Conservation (phyloP, 1,284 basidiomycete species). For the Malassezia caprae region DNA sequence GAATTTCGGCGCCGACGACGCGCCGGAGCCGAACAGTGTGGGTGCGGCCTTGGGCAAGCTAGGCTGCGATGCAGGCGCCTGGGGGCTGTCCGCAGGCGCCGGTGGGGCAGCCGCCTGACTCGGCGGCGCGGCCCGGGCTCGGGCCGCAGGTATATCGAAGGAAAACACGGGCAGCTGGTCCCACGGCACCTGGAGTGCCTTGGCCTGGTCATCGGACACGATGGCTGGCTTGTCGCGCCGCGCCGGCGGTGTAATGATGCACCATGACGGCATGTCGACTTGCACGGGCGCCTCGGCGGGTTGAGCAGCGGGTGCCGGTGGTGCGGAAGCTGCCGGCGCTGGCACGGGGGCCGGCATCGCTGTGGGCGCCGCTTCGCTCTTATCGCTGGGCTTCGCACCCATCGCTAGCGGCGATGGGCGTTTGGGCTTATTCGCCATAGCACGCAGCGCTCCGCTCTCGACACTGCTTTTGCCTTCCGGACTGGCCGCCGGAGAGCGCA, state of each 20-base stretch:
- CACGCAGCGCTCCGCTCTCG: not conserved
- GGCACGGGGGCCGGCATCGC: not conserved
- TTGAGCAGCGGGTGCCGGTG: not conserved
- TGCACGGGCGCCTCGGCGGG: not conserved
- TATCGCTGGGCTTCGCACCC: not conserved
- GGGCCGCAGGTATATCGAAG: not conserved
- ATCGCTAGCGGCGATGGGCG: constrained; percentile 13
- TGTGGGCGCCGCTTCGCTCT: not conserved
- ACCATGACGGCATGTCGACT: not conserved
- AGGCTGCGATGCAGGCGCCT: too few relatives aligned
- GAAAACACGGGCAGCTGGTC: constrained; percentile 7
- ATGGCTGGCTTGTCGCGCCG: not conserved
- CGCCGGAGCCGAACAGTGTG: not conserved
- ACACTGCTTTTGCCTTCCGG: not conserved
- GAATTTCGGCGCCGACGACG: not conserved
- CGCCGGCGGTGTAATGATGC: not conserved
- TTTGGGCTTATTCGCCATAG: constrained; percentile 13
- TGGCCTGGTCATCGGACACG: not conserved
- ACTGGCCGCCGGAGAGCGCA: not conserved
- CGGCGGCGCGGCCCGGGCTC: not conserved
- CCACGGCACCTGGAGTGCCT: not conserved
- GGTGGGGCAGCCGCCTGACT: not conserved
- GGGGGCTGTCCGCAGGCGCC: not conserved
- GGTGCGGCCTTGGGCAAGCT: not conserved
- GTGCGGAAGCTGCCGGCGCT: not conserved